Evolutionary conservation across 2,329 filamentous ascomycete genomes (phyloP).

Genomic region (Fusarium coffeatum): DNA sequence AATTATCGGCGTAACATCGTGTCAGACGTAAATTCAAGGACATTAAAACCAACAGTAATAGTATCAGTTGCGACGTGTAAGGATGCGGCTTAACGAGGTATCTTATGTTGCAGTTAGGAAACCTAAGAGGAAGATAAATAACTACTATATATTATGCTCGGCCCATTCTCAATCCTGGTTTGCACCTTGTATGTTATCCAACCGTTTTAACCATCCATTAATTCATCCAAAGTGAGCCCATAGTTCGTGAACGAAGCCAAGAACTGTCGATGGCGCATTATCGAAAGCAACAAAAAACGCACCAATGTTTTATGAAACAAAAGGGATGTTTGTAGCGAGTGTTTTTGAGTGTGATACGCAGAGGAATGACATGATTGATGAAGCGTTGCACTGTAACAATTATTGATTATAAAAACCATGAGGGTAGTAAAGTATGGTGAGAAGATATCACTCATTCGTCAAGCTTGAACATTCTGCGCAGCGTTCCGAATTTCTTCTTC

Average conservation of each 20-base stretch:
- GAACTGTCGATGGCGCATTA: conserved; percentile 3
- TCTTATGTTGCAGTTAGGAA: conserved; percentile 11
- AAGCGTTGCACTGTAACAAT: background rate
- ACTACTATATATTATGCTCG: conserved; percentile 36
- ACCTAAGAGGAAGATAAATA: conserved; percentile 1
- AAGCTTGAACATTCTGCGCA: conserved; percentile 73
- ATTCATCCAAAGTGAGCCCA: conserved; percentile 5
- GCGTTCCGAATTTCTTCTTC: conserved; percentile 75
- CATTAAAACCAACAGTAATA: background rate
- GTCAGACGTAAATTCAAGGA: background rate
- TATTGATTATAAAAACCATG: background rate
- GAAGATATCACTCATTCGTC: conserved; percentile 54
- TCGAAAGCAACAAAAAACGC: background rate
- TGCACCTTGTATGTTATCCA: conserved; percentile 15
- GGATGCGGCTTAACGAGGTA: conserved; percentile 1
- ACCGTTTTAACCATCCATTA: background rate
- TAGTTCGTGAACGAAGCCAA: conserved; percentile 15
- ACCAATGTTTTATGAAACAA: background rate
- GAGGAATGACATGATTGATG: background rate
- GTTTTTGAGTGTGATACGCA: background rate
- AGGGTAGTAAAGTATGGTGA: background rate
- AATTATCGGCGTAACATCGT: background rate
- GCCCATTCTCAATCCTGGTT: conserved; percentile 1
- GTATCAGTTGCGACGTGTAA: background rate
- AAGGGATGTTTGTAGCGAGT: conserved; percentile 17